Base-by-base conservation (phyloP, 352 stramenopile species). In the Phytophthora podocarpi region DNA sequence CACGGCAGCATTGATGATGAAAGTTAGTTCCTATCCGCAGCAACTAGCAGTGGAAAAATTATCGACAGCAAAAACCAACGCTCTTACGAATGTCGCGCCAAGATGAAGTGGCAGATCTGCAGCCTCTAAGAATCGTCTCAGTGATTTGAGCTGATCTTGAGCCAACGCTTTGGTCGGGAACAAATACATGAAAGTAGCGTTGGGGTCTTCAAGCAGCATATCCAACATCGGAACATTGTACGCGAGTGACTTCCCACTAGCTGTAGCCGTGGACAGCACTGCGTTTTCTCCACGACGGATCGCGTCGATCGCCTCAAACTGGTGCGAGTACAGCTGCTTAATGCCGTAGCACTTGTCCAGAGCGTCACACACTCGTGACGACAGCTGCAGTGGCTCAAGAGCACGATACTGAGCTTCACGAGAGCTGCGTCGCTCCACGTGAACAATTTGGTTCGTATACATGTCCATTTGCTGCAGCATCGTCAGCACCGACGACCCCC, bases 141-240 rank as follows among this genome's bases (percentile, higher is more conserved):
- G 64, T 42, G 96, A 95, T 39, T 93, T 91, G 11, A 98, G 75
- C 72, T 99, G 97, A 82, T 99, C 97, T 71, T 99, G 97, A 0
- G 97, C 97, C 8, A 99, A 76, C 24, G 97, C 97, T 72, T 99
- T 99, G 12, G 97, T 99, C 0, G 97, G 97, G 61, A 99, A 99
- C 5, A 99, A 56, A 36, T 98, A 97, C 37, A 99, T 71, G 82
- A 80, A 95, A 49, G 72, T 93, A 30, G 89, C 75, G 8, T 66
- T 24, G 2, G 70, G 46, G n/a, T 82, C 82, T 35, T 74, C 50
- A 1, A 93, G 56, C 28, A 91, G 78, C 65, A 58, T 78, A 62
- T 87, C 61, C 20, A 99, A 67, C 59, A 98, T 97, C 10, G 97
- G 97, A 5, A 99, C 64, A 55, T 97, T 95, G 79, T 98, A 99